These are phyloP conservation scores for Streptanthus diversifolius DNA, from an alignment of 345 rosid genomes.

Conservation along the genomic window DNA sequence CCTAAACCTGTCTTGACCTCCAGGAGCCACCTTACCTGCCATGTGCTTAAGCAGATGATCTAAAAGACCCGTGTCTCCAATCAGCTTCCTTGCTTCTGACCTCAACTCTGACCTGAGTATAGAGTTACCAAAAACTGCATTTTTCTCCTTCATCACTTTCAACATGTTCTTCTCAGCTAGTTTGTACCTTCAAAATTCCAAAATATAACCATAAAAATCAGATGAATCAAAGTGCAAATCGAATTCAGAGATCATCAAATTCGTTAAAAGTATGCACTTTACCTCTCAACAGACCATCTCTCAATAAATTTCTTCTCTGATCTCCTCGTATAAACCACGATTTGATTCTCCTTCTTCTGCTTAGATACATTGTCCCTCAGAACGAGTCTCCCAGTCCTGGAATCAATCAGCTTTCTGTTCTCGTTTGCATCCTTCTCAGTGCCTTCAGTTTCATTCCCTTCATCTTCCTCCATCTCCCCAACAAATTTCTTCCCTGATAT, in stretches of 20 bases:
- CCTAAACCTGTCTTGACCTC: conserved; percentile 76
- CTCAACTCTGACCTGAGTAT: conserved; percentile 74
- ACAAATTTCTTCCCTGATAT: conserved; percentile 41
- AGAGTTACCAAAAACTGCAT: conserved; percentile 63
- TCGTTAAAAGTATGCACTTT: neutral
- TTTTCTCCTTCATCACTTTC: conserved; percentile 77
- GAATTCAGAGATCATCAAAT: neutral
- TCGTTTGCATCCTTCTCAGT: neutral
- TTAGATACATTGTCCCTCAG: conserved; percentile 35
- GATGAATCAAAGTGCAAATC: neutral
- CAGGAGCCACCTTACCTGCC: conserved; percentile 94
- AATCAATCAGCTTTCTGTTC: conserved; percentile 28
- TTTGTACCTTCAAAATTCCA: conserved; percentile 55
- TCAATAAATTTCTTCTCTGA: conserved; percentile 40
- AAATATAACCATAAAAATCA: neutral
- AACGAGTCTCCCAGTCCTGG: conserved; percentile 6
- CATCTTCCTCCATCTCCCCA: conserved; percentile 7
- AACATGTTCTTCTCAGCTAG: conserved; percentile 82
- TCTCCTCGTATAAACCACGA: conserved; percentile 43
- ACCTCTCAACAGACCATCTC: conserved; percentile 88
- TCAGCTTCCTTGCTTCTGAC: conserved; percentile 74
- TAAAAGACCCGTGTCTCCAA: conserved; percentile 91
- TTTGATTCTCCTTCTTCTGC: conserved; percentile 36
- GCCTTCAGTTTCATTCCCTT: neutral
- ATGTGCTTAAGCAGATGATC: conserved; percentile 96